Conservation (phyloP, 306 rosid genomes). For the Acacia melanoxylon region DNA sequence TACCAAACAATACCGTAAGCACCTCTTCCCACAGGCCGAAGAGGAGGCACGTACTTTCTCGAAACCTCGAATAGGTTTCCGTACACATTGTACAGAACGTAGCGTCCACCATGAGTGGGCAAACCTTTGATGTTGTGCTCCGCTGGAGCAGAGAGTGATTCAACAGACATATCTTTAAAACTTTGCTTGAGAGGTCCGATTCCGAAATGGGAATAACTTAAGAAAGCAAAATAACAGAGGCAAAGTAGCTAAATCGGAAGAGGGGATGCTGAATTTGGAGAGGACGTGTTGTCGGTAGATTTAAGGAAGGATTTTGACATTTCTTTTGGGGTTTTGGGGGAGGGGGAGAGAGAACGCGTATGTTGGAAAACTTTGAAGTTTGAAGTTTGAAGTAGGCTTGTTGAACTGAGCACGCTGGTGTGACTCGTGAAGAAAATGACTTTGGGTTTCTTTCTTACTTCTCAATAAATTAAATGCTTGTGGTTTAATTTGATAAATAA, state of each 20-base stretch:
- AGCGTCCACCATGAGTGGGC: conserved; percentile 73
- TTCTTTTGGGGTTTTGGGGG: conserved; percentile 1
- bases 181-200: conserved; percentile 15
- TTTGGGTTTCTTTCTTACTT: not conserved
- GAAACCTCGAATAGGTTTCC: conserved; percentile 90
- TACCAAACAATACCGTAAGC: conserved; percentile 96
- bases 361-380: not conserved
- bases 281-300: conserved; percentile 36
- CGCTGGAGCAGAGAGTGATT: conserved; percentile 49
- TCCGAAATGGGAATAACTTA: conserved; percentile 18
- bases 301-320: conserved; percentile 29
- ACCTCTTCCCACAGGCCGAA: conserved; percentile 93
- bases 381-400: conserved; percentile 22
- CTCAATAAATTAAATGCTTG: not conserved
- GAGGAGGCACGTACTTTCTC: conserved; percentile 83
- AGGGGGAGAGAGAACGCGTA: not conserved
- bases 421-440: conserved; percentile 42
- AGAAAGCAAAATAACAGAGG: conserved; percentile 22
- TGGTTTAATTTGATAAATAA: not conserved
- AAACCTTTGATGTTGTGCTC: conserved; percentile 55
- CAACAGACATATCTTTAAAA: conserved; percentile 35
- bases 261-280: conserved; percentile 31
- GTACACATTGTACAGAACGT: conserved; percentile 77
- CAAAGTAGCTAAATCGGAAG: conserved; percentile 25
- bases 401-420: conserved; percentile 31